phyloP scores from a whole-genome alignment of 352 stramenopile species.

The Pythium periplocum region DNA sequence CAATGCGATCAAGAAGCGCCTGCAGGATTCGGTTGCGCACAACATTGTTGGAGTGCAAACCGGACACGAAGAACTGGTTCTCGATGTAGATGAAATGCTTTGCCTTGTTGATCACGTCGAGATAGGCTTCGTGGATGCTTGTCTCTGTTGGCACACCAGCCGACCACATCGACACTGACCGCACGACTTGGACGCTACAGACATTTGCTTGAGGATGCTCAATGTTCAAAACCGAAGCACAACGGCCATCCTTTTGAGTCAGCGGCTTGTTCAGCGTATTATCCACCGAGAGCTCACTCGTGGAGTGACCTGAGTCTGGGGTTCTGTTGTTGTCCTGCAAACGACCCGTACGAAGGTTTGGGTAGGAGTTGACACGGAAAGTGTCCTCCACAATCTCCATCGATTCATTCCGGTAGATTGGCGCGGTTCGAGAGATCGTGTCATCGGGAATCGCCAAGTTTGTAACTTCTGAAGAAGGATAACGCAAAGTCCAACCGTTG shows the following conservation, averaged over 20 bases:
- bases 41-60: constrained; percentile 68
- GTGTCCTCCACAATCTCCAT: constrained; percentile 1
- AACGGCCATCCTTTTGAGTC: constrained; percentile 37
- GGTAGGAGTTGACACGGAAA: neutral
- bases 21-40: constrained; percentile 81
- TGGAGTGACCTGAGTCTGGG: constrained; percentile 13
- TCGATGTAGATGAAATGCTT: constrained; percentile 91
- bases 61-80: constrained; percentile 92
- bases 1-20: constrained; percentile 78
- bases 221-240: constrained; percentile 56
- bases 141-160: constrained; percentile 73
- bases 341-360: neutral
- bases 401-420: neutral
- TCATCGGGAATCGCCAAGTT: constrained; percentile 7
- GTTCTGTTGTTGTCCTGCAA: neutral
- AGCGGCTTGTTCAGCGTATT: constrained; percentile 2
- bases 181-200: constrained; percentile 78
- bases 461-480: constrained; percentile 51
- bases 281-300: constrained; percentile 18
- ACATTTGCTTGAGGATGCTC: constrained; percentile 69
- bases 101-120: constrained; percentile 73
- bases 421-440: neutral
- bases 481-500: constrained; percentile 72
- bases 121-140: constrained; percentile 82
- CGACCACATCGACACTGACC: constrained; percentile 86